phyloP scores from a whole-genome alignment of 805 yeast species.

The Kluyveromyces aestuarii region DNA sequence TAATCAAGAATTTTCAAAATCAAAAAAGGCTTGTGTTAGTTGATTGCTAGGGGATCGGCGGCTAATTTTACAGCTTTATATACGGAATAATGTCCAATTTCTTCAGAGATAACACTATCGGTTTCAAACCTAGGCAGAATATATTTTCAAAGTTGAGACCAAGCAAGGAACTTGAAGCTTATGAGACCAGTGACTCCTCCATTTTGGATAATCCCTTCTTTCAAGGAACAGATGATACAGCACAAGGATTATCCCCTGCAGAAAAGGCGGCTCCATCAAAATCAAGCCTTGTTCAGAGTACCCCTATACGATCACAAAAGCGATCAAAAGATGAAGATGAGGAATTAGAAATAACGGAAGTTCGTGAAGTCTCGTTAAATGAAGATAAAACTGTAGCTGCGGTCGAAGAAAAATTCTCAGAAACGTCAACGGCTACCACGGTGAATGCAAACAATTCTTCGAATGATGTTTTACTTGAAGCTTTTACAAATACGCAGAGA shows the following conservation, averaged over 20 bases:
- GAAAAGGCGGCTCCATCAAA: not conserved
- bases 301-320: conserved; percentile 2
- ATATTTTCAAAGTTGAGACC: conserved; percentile 22
- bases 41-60: conserved; percentile 10
- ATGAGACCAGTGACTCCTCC: conserved; percentile 14
- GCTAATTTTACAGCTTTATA: conserved; percentile 9
- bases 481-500: conserved; percentile 32
- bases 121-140: conserved; percentile 27
- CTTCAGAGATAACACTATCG: conserved; percentile 23
- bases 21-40: not conserved
- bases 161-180: not conserved
- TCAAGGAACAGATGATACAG: conserved; percentile 4
- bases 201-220: conserved; percentile 12
- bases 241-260: not conserved
- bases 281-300: not conserved
- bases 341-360: conserved; percentile 35
- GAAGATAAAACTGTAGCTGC: not conserved
- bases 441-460: conserved; percentile 17
- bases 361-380: conserved; percentile 19
- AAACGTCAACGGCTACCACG: not conserved
- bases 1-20: too few species aligned
- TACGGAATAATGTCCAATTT: conserved; percentile 22
- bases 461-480: conserved; percentile 32
- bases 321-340: conserved; percentile 16
- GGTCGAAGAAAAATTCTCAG: conserved; percentile 2